Conservation (phyloP, 805 yeast genomes). For the Lipomyces orientalis region DNA sequence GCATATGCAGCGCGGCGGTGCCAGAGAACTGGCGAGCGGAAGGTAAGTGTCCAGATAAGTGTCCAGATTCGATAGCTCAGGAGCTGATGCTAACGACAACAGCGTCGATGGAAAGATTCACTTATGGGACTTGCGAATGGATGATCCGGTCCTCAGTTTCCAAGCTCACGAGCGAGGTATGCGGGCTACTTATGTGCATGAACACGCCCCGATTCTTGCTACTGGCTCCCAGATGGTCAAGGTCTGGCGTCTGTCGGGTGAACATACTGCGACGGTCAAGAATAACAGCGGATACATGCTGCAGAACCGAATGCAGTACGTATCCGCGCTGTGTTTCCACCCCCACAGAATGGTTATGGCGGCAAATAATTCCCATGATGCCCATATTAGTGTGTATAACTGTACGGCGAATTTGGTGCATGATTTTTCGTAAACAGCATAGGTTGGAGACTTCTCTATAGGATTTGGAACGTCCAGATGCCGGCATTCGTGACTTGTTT, state of each 20-base stretch:
- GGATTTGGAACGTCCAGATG: neutral
- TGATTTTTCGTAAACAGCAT: slow-evolving; percentile 22
- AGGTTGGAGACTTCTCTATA: neutral
- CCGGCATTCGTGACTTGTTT: neutral
- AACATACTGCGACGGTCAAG: slow-evolving; percentile 65
- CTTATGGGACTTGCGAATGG: slow-evolving; percentile 86
- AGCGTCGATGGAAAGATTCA: slow-evolving; percentile 76
- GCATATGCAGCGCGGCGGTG: slow-evolving; percentile 97
- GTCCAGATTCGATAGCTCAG: slow-evolving; percentile 38
- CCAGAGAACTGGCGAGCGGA: slow-evolving; percentile 85
- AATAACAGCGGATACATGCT: slow-evolving; percentile 49
- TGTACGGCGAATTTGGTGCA: slow-evolving; percentile 31
- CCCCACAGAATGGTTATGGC: slow-evolving; percentile 96
- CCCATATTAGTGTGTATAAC: slow-evolving; percentile 67
- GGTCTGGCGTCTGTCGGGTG: slow-evolving; percentile 86
- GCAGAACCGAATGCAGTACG: slow-evolving; percentile 51
- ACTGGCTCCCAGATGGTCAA: slow-evolving; percentile 83
- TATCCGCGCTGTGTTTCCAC: slow-evolving; percentile 76
- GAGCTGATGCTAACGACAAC: neutral
- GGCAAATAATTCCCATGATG: slow-evolving; percentile 78
- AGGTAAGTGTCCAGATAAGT: slow-evolving; percentile 46
- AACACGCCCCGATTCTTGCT: slow-evolving; percentile 93
- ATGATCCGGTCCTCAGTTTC: slow-evolving; percentile 70
- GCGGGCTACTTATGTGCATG: slow-evolving; percentile 83
- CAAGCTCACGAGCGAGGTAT: slow-evolving; percentile 58